Conservation (phyloP, 495 filamentous ascomycete species). For the Penicillium canescens region DNA sequence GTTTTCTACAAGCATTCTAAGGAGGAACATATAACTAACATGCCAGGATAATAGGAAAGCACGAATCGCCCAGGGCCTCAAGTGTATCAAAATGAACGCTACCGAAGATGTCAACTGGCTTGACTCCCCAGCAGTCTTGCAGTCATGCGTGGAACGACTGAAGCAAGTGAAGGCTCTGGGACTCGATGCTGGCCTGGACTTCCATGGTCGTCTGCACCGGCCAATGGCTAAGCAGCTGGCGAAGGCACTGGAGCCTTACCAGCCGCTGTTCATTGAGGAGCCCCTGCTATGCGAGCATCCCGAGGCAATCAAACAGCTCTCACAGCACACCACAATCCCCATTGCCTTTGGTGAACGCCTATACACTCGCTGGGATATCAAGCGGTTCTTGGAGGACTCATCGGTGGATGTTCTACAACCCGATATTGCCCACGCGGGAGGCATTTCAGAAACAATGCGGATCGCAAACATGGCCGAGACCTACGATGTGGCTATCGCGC, state of each 20-base stretch:
- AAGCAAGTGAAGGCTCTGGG: conserved; percentile 70
- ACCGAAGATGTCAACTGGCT: conserved; percentile 82
- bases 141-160: conserved; percentile 66
- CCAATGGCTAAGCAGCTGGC: conserved; percentile 85
- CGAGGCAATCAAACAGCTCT: conserved; percentile 68
- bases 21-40: background rate
- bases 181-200: conserved; percentile 74
- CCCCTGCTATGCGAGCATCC: conserved; percentile 73
- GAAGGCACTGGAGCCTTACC: conserved; percentile 66
- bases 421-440: conserved; percentile 76
- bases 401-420: conserved; percentile 78
- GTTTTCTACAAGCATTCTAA: background rate
- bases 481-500: conserved; percentile 77
- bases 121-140: conserved; percentile 65
- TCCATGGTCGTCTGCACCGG: conserved; percentile 77
- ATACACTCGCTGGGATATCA: conserved; percentile 74
- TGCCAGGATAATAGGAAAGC: conserved; percentile 36
- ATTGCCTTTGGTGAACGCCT: conserved; percentile 79
- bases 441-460: conserved; percentile 70
- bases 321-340: conserved; percentile 60
- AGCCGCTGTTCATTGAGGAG: conserved; percentile 79
- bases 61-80: conserved; percentile 72
- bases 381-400: conserved; percentile 67
- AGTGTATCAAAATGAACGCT: conserved; percentile 80
- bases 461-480: conserved; percentile 76